Percentiles rank a stretch among this genome's conserved stretches.
Conservation (phyloP, 2,329 filamentous ascomycete genomes). For the Metarhizium robertsii region DNA sequence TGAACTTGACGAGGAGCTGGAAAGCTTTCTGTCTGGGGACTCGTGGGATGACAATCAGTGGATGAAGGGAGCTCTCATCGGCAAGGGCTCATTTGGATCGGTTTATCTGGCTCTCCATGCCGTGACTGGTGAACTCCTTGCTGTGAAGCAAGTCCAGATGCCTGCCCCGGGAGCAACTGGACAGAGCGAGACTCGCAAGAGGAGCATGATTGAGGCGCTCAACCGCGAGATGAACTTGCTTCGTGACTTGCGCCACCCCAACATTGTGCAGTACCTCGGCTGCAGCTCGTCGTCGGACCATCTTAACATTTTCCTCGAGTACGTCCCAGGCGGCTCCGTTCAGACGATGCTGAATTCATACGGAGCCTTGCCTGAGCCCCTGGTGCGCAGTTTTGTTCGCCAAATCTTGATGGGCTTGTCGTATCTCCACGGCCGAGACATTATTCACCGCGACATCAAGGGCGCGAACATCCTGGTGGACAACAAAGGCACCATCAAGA, state of each 20-base stretch:
- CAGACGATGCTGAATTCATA: slow-evolving; percentile 99
- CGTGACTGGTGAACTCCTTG: slow-evolving; percentile 92
- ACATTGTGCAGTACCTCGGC: slow-evolving; percentile 96
- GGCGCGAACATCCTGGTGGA: slow-evolving; percentile 97
- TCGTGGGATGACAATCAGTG: slow-evolving; percentile 97
- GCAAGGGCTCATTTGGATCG: slow-evolving; percentile 91
- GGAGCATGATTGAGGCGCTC: slow-evolving; percentile 93
- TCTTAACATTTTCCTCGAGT: slow-evolving; percentile 99
- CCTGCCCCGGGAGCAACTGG: slow-evolving; percentile 69
- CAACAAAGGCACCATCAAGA: slow-evolving; percentile 98
- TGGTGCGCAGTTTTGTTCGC: slow-evolving; percentile 92
- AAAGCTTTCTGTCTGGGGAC: slow-evolving; percentile 83
- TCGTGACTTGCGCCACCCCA: slow-evolving; percentile 87
- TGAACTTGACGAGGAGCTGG: slow-evolving; percentile 79
- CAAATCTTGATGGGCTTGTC: slow-evolving; percentile 90
- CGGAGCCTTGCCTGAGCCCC: slow-evolving; percentile 82
- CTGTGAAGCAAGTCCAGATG: slow-evolving; percentile 95
- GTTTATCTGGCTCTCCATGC: slow-evolving; percentile 93
- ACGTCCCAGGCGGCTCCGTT: slow-evolving; percentile 93
- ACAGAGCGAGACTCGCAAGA: slow-evolving; percentile 82
- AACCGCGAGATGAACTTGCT: slow-evolving; percentile 94
- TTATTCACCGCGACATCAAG: slow-evolving; percentile 98
- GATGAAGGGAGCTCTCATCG: slow-evolving; percentile 98
- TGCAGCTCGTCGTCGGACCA: slow-evolving; percentile 85
- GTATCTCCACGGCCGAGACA: slow-evolving; percentile 88